phyloP scores from a whole-genome alignment of 2,329 filamentous ascomycete genomes.

The Fusarium cicatricum region DNA sequence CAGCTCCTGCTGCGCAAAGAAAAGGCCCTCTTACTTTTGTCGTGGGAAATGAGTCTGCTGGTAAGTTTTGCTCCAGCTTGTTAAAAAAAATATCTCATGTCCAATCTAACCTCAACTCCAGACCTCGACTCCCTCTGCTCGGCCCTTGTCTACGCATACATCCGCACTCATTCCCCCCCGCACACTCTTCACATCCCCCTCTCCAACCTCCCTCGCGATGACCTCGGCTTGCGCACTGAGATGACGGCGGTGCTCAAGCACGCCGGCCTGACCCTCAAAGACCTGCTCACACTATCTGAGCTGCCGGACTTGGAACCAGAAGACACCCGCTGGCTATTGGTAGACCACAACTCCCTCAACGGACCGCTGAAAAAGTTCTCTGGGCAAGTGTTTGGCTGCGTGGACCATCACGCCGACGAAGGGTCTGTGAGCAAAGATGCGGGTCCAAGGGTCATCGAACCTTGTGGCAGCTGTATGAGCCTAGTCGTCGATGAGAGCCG shows the following conservation, averaged over 20 bases:
- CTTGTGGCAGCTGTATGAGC: constrained; percentile 76
- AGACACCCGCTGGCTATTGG: constrained; percentile 74
- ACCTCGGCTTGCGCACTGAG: constrained; percentile 77
- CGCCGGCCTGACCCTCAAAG: constrained; percentile 64
- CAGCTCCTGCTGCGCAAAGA: constrained; percentile 54
- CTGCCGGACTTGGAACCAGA: constrained; percentile 59
- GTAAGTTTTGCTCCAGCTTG: constrained; percentile 49
- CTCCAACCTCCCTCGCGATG: constrained; percentile 72
- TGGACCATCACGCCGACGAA: constrained; percentile 86
- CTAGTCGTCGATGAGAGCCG: constrained; percentile 69
- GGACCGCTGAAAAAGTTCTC: constrained; percentile 65
- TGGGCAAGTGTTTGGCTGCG: constrained; percentile 65
- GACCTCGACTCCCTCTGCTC: constrained; percentile 85
- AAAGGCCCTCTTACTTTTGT: constrained; percentile 65
- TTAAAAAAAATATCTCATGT: no score
- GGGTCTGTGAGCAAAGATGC: constrained; percentile 56
- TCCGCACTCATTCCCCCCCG: constrained; percentile 67
- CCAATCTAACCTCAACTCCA: constrained; percentile 41
- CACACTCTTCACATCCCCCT: constrained; percentile 73
- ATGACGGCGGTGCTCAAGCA: constrained; percentile 70
- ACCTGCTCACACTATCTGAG: constrained; percentile 71
- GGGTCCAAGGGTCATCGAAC: constrained; percentile 68
- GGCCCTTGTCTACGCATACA: constrained; percentile 76
- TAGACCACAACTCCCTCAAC: constrained; percentile 81
- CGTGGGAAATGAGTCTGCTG: constrained; percentile 73